Evolutionary conservation across 1,139 yeast species (phyloP).

Genomic region (Protomyces macrosporus): DNA sequence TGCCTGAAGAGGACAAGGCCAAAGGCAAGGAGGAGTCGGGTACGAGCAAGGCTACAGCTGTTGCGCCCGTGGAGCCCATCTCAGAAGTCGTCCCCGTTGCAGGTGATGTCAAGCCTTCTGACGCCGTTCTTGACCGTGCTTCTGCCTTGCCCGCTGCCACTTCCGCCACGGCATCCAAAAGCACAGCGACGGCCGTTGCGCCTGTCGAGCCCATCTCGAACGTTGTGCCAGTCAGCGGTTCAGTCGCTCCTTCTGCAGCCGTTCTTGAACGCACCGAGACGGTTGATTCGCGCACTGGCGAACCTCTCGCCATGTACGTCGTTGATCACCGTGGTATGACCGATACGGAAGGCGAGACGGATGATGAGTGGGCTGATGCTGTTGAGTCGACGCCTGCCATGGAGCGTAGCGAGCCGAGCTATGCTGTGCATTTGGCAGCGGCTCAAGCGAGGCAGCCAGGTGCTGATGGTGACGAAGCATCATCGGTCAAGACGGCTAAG

Average conservation of each 20-base stretch:
- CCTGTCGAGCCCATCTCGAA: background rate
- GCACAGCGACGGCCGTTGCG: background rate
- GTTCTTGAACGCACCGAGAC: background rate
- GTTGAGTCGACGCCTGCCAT: slow-evolving; percentile 21
- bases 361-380: slow-evolving; percentile 25
- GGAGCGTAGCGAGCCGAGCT: slow-evolving; percentile 10
- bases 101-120: background rate
- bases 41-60: background rate
- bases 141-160: too few species aligned
- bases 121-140: background rate
- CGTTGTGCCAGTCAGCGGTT: background rate
- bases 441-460: background rate
- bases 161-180: too few species aligned
- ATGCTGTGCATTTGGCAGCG: background rate
- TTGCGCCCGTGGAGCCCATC: background rate
- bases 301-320: slow-evolving; percentile 14
- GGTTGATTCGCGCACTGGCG: background rate
- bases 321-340: slow-evolving; percentile 23
- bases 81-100: background rate
- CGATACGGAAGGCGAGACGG: slow-evolving; percentile 26
- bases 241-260: background rate
- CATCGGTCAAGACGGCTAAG: slow-evolving; percentile 12
- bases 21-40: background rate
- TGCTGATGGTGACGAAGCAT: slow-evolving; percentile 15
- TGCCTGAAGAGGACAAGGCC: background rate